Evolutionary conservation across 176 grass and related monocot species (phyloP).

Genomic region (Triticum monococcum): DNA sequence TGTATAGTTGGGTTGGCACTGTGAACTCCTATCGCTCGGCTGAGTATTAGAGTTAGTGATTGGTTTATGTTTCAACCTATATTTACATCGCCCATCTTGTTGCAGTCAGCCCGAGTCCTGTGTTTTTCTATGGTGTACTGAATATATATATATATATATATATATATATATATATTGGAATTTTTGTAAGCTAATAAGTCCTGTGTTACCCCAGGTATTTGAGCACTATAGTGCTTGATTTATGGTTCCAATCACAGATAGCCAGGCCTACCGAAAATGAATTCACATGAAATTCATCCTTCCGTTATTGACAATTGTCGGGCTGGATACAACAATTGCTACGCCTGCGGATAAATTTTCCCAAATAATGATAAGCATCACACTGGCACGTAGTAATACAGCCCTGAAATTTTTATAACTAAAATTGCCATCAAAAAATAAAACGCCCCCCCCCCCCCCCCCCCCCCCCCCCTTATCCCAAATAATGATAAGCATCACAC

Average conservation of each 20-base stretch:
- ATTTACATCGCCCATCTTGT: conserved; percentile 37
- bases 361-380: too few species aligned
- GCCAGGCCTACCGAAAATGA: neutral
- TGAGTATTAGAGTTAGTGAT: conserved; percentile 47
- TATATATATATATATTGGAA: conserved; percentile 45
- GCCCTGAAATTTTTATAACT: too few species aligned
- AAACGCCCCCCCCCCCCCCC: too few species aligned
- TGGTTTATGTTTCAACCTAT: conserved; percentile 40
- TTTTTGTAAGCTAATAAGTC: conserved; percentile 53
- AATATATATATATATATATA: conserved; percentile 39
- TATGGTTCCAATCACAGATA: neutral
- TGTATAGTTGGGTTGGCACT: conserved; percentile 67
- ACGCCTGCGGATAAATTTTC: too few species aligned
- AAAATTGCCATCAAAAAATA: too few species aligned
- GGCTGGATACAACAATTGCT: neutral
- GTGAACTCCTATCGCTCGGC: conserved; percentile 33
- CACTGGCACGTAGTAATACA: too few species aligned
- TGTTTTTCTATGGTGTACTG: conserved; percentile 35
- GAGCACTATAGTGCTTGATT: neutral
- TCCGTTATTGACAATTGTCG: neutral
- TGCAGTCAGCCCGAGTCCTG: conserved; percentile 35
- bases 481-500: too few species aligned
- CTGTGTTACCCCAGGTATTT: conserved; percentile 11
- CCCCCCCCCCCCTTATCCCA: too few species aligned
- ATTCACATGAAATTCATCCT: neutral